A percentile compares a stretch with the other conserved stretches of the same genome.
These are phyloP conservation scores for Colletotrichum spinosum DNA, from an alignment of 2,329 filamentous ascomycete genomes.

Conservation along the genomic window DNA sequence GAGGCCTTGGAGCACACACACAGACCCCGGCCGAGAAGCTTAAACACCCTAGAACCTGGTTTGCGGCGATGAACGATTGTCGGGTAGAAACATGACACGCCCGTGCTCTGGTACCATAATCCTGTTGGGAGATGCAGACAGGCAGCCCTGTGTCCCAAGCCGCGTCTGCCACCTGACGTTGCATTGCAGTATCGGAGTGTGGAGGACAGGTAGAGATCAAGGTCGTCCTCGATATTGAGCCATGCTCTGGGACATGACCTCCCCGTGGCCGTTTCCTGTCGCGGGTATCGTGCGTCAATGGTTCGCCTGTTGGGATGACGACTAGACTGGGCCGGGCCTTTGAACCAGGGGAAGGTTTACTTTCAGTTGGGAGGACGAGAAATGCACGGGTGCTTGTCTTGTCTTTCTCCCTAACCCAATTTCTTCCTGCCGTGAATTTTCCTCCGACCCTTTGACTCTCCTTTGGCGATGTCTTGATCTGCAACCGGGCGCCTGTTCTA, in stretches of 20 bases:
- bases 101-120: background rate
- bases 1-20: conserved; percentile 1
- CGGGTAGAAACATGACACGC: conserved; percentile 29
- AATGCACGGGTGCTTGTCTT: conserved; percentile 1
- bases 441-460: conserved; percentile 3
- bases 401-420: background rate
- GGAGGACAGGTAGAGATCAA: conserved; percentile 9
- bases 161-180: no score
- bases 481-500: background rate
- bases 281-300: background rate
- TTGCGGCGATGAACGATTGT: conserved; percentile 29
- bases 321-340: background rate
- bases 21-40: conserved; percentile 13
- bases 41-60: conserved; percentile 14
- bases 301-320: conserved; percentile 22
- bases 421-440: background rate
- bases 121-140: background rate
- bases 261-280: background rate
- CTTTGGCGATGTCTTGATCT: background rate
- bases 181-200: background rate
- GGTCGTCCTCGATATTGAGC: background rate
- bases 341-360: conserved; percentile 1
- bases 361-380: background rate
- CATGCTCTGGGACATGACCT: background rate
- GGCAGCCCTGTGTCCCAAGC: no score